Evolutionary conservation across 257 asterid species (phyloP), one percentile per base, ranked within the genome.

Genomic region (Voacanga thouarsii): DNA sequence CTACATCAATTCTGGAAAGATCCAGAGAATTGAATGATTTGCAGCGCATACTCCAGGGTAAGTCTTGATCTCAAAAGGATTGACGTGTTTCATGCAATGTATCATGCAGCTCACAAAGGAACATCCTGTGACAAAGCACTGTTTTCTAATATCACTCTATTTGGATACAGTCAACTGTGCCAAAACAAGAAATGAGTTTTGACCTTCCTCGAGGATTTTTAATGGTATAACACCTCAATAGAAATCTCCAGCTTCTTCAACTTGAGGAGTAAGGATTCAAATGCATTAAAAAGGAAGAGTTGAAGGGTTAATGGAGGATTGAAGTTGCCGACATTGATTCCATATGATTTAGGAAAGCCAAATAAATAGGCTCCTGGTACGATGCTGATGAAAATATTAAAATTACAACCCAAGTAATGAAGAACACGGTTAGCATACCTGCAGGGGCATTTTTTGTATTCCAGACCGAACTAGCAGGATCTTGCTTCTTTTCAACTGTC

Each of bases 401-500:
- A 39, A 16, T 60, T 21, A 61, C 30, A 71, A 24, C 1, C 47
- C 24, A 24, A 41, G 33, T 15, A 59, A 47, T 55, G 24, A 1
- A 26, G 28, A 55, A 6, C 44, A 26, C 10, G 12, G 23, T 53
- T 26, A 26, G 79, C 88, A 70, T 77, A 90, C 97, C 96, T 79
- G 90, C 55, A 68, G 74, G 30, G 59, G 88, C 87, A 82, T 74
- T 61, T 82, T 89, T 89, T 65, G 88, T 65, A 82, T 57, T 85
- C 88, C 88, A 81, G 37, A 74, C 81, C 50, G 79, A 89, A 81
- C 77, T 84, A 26, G 79, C 85, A 44, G 86, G 56, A 57, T 75
- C 89, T 72, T 77, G 83, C 83, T 88, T 91, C 88, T 83, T 84
- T 80, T 80, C 87, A 43, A 71, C 71, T 45, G 74, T 83, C 14